These are phyloP conservation scores for Spathaspora boniae DNA, from an alignment of 805 yeast genomes.

Conservation along the genomic window DNA sequence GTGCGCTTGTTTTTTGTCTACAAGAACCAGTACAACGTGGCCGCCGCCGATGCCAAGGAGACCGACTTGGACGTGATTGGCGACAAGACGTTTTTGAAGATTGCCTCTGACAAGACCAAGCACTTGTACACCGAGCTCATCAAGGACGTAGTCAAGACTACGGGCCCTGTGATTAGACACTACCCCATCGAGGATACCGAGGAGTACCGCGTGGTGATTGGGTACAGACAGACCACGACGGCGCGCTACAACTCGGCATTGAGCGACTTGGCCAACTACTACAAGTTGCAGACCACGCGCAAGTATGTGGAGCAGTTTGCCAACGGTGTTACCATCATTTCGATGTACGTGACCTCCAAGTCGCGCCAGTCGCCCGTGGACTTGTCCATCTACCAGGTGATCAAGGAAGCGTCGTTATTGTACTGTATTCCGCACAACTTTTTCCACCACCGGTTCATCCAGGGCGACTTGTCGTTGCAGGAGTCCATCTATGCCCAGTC, in stretches of 20 bases:
- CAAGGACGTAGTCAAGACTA: constrained; percentile 61
- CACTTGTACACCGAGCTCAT: constrained; percentile 70
- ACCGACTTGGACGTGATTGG: constrained; percentile 65
- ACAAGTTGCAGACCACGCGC: constrained; percentile 78
- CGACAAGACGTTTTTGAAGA: constrained; percentile 72
- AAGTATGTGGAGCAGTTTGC: constrained; percentile 93
- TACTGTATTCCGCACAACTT: constrained; percentile 87
- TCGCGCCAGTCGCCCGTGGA: constrained; percentile 56
- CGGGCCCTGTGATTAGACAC: constrained; percentile 92
- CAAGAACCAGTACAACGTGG: constrained; percentile 44
- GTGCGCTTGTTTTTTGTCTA: constrained; percentile 80
- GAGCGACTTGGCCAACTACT: constrained; percentile 82
- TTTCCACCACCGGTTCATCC: constrained; percentile 69
- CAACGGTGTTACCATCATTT: constrained; percentile 81
- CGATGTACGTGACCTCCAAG: constrained; percentile 74
- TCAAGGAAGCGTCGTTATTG: constrained; percentile 88
- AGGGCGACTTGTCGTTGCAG: constrained; percentile 81
- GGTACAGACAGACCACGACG: constrained; percentile 79
- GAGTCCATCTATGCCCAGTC: constrained; percentile 94
- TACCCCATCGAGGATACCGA: constrained; percentile 73
- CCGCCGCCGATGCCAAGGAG: constrained; percentile 24
- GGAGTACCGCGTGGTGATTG: constrained; percentile 86
- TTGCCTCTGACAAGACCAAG: constrained; percentile 79
- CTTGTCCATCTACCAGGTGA: constrained; percentile 80
- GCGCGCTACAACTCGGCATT: constrained; percentile 86